Conservation (phyloP, 176 grass and related monocot genomes). For the Aechmea fasciata region DNA sequence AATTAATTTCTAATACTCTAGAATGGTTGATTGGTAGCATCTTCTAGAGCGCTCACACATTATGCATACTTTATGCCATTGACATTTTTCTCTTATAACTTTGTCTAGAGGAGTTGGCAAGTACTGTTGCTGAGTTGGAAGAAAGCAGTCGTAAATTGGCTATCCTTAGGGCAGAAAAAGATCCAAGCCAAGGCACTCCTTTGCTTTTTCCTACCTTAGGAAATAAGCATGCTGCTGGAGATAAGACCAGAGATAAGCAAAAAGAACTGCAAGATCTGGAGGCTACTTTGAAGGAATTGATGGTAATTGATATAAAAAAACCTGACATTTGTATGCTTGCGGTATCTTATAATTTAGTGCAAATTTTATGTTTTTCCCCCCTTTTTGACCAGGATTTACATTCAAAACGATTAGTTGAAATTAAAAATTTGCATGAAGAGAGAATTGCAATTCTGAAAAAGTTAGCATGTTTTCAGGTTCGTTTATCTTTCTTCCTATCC, state of each 20-base stretch:
- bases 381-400: conserved; percentile 44
- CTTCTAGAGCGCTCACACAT: background rate
- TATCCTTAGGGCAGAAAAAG: conserved; percentile 53
- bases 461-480: conserved; percentile 66
- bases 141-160: conserved; percentile 53
- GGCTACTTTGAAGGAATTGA: conserved; percentile 60
- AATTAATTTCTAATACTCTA: background rate
- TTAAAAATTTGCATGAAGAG: conserved; percentile 73
- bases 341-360: background rate
- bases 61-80: conserved; percentile 1
- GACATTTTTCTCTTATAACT: conserved; percentile 23
- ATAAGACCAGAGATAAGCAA: conserved; percentile 59
- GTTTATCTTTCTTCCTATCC: conserved; percentile 13
- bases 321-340: background rate
- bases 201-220: conserved; percentile 47
- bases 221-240: conserved; percentile 41
- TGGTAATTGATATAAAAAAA: conserved; percentile 32
- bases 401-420: conserved; percentile 58
- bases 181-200: conserved; percentile 42
- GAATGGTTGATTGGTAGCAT: conserved; percentile 1
- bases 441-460: conserved; percentile 83
- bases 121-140: conserved; percentile 58
- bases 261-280: conserved; percentile 73
- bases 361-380: conserved; percentile 18
- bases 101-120: conserved; percentile 68